Percentiles rank a stretch among this genome's conserved stretches.
Evolutionary conservation across 2,329 filamentous ascomycete species (phyloP).

Genomic region (Arthrinium puccinioides): DNA sequence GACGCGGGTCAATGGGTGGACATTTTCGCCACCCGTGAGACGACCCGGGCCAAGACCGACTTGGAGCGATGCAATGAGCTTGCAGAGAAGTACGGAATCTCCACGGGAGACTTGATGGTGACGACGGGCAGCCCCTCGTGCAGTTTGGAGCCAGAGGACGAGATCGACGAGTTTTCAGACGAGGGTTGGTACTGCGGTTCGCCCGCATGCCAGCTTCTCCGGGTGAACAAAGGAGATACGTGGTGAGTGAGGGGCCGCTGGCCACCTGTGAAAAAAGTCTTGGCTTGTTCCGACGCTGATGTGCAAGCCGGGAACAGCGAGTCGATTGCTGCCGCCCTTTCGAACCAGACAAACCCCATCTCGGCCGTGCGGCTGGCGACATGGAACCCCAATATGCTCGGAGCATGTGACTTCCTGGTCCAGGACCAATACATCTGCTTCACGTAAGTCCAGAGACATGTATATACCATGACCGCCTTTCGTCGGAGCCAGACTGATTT

Average conservation of each 20-base stretch:
- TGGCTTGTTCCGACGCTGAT: too few species aligned
- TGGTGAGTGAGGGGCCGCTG: too few species aligned
- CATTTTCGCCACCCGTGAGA: not conserved
- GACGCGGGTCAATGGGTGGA: not conserved
- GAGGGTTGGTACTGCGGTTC: not conserved
- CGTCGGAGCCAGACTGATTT: too few species aligned
- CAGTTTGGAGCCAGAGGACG: not conserved
- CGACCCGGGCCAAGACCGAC: not conserved
- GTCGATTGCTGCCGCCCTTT: not conserved
- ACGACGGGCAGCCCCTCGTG: not conserved
- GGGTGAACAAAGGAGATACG: not conserved
- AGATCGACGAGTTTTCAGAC: not conserved
- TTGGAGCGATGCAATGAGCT: not conserved
- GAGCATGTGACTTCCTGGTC: not conserved
- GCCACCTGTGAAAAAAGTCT: too few species aligned
- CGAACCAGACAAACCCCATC: not conserved
- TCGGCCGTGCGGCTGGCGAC: not conserved
- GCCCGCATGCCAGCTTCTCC: not conserved
- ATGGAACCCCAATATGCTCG: slow-evolving; percentile 3
- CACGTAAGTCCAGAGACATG: not conserved
- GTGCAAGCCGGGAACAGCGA: too few species aligned
- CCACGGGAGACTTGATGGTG: not conserved
- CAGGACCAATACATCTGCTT: slow-evolving; percentile 2
- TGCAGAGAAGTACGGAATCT: not conserved
- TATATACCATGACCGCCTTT: too few species aligned